Evolutionary conservation across 108 stramenopile genomes (phyloP).

Genomic region (Skeletonema grethae): DNA sequence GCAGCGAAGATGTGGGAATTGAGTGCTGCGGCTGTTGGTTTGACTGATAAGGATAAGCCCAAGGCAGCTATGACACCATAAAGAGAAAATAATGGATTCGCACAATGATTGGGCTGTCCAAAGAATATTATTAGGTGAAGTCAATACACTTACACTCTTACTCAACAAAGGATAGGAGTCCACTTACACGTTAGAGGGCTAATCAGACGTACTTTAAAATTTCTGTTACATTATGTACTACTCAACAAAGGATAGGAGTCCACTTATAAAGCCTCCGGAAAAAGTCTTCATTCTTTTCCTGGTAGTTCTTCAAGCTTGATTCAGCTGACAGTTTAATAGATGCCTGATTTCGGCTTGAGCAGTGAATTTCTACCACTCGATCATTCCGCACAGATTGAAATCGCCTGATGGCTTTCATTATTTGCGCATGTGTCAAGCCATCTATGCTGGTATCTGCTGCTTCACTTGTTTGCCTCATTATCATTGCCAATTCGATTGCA

Average conservation of each 20-base stretch:
- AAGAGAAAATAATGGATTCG: not conserved
- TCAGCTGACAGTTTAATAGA: conserved; percentile 6
- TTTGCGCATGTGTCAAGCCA: not conserved
- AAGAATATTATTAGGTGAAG: not conserved
- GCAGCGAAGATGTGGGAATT: conserved; percentile 91
- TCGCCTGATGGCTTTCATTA: not conserved
- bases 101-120: not conserved
- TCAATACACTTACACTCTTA: not conserved
- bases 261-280: conserved; percentile 7
- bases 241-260: not conserved
- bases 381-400: conserved; percentile 1
- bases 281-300: not conserved
- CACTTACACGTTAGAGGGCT: not conserved
- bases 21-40: conserved; percentile 73
- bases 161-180: not conserved
- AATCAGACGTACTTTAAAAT: too few species aligned
- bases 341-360: conserved; percentile 7
- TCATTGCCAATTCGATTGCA: conserved; percentile 8
- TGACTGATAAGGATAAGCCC: conserved; percentile 80
- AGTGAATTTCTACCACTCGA: conserved; percentile 9
- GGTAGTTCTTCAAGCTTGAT: conserved; percentile 7
- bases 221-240: not conserved
- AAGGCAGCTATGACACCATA: conserved; percentile 44
- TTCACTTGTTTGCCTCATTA: not conserved
- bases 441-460: not conserved